Evolutionary conservation across 371 early-diverging fungal genomes (phyloP), one percentile per base, ranked within the genome.

Genomic region (Mortierella sp.): DNA sequence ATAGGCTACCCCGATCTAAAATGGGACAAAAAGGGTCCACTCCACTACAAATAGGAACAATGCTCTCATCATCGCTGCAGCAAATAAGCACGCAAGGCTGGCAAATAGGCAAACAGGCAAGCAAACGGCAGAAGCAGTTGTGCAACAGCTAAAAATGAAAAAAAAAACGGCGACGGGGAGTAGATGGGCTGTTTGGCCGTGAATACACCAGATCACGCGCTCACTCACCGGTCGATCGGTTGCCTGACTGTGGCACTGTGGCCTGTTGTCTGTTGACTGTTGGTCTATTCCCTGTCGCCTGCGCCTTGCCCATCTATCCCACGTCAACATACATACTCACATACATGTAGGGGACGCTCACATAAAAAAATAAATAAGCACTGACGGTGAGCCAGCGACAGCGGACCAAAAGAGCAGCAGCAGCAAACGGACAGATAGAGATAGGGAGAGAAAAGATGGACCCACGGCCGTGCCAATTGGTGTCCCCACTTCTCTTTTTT

Each of bases 1-100:
- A 14, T 14, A 41, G 24, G 35, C 18, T 21, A 38, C 24, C 65
- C n/a, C 8, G 24, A 41, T 68, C 68, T 35, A 68, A 68, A 68
- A 68, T 68, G 68, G 14, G 24, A 38, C 35, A 68, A 55, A 68
- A 68, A 68, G 68, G 68, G 68, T 68, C 68, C 68, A 24, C 21
- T 38, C 68, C 68, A 24, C 21, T 38, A 11, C 43, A 38, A 68
- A 38, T 29, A 35, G 29, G 14, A 68, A 10, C 10, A 68, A 68
- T 16, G 63, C 63, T 63, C 35, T 63, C 63, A 35, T 63, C 38
- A 63, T 63, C 63, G 6, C 63, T 63, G 63, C 63, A 63, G 35
- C 63, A 63, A 35, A 35, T 18, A 35, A 35, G 29, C 46, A 46
- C 11, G 46, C 14, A 46, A 46, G 16, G 48, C 14, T 14, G 41